Conservation (phyloP, 768 basidiomycete species). For the Myochromella boudieri region DNA sequence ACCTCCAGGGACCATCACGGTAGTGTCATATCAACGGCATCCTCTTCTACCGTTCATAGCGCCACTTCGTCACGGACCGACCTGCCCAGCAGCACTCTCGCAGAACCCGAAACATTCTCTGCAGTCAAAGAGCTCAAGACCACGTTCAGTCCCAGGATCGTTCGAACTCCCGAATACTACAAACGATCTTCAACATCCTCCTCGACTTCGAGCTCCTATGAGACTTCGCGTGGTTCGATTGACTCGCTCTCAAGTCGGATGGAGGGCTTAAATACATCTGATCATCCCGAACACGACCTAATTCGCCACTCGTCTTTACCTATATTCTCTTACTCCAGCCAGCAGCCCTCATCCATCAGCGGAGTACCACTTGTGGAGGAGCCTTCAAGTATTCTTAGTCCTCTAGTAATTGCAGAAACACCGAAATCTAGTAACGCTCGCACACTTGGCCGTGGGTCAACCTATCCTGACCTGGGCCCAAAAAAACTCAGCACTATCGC, state of each 20-base stretch:
- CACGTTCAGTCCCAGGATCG: slow-evolving; percentile 68
- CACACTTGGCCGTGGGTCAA: slow-evolving; percentile 29
- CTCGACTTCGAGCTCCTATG: slow-evolving; percentile 17
- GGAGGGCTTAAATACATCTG: slow-evolving; percentile 24
- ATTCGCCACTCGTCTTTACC: slow-evolving; percentile 37
- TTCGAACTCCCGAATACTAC: slow-evolving; percentile 67
- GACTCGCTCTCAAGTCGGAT: slow-evolving; percentile 27
- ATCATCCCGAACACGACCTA: slow-evolving; percentile 17
- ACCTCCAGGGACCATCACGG: too few species aligned
- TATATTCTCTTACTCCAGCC: slow-evolving; percentile 6
- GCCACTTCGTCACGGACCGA: slow-evolving; percentile 5
- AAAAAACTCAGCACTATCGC: slow-evolving; percentile 38
- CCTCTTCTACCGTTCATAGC: slow-evolving; percentile 1
- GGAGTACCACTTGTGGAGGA: slow-evolving; percentile 42
- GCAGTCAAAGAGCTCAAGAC: slow-evolving; percentile 53
- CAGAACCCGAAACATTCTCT: slow-evolving; percentile 46
- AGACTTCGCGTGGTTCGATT: slow-evolving; percentile 21
- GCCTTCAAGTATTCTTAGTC: slow-evolving; percentile 45
- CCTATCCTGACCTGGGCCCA: slow-evolving; percentile 29
- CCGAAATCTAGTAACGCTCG: slow-evolving; percentile 25
- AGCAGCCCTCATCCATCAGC: slow-evolving; percentile 15
- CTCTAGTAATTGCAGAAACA: slow-evolving; percentile 35
- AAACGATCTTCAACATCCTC: slow-evolving; percentile 16
- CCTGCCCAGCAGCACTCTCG: slow-evolving; percentile 14
- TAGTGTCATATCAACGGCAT: slow-evolving; percentile 1